A percentile compares a stretch with the other conserved stretches of the same genome.
Conservation (phyloP, 2,329 filamentous ascomycete genomes). For the Fusarium pseudoanthophilum region DNA sequence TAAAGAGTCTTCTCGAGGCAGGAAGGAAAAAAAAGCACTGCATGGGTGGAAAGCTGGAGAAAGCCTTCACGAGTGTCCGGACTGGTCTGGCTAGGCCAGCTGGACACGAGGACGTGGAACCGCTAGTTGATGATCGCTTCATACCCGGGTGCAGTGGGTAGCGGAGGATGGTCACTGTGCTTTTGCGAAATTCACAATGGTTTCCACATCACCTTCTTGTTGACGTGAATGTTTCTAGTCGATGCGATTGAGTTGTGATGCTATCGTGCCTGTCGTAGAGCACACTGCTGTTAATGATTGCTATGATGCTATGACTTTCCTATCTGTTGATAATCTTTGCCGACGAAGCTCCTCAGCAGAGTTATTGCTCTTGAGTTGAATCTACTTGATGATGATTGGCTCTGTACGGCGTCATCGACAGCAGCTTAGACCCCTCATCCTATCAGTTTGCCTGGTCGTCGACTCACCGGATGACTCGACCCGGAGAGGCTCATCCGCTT, state of each 20-base stretch:
- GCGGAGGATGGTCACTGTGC: constrained; percentile 61
- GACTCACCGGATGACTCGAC: constrained; percentile 26
- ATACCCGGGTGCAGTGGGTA: constrained; percentile 65
- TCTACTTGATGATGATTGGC: constrained; percentile 6
- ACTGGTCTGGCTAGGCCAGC: constrained; percentile 49
- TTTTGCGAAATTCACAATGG: constrained; percentile 69
- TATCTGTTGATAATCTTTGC: neutral
- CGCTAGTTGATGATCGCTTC: constrained; percentile 72
- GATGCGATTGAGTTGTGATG: constrained; percentile 31
- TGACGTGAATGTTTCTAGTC: constrained; percentile 29
- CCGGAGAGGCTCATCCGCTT: constrained; percentile 10
- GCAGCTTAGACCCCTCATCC: constrained; percentile 13
- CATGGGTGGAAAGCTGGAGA: constrained; percentile 69
- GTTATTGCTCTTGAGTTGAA: neutral
- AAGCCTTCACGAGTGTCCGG: constrained; percentile 67
- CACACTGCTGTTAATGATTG: neutral
- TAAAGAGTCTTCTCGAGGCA: constrained; percentile 57
- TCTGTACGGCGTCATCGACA: constrained; percentile 27
- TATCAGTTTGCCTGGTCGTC: neutral
- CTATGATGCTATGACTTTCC: neutral
- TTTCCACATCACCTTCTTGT: constrained; percentile 57
- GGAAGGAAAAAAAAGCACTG: constrained; percentile 58
- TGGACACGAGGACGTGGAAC: constrained; percentile 70
- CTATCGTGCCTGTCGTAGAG: constrained; percentile 34
- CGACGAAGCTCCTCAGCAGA: neutral